Percentiles rank a stretch among this genome's conserved stretches.
Conservation (phyloP, 192 early-diverging fungal species). For the Allomyces macrogynus region DNA sequence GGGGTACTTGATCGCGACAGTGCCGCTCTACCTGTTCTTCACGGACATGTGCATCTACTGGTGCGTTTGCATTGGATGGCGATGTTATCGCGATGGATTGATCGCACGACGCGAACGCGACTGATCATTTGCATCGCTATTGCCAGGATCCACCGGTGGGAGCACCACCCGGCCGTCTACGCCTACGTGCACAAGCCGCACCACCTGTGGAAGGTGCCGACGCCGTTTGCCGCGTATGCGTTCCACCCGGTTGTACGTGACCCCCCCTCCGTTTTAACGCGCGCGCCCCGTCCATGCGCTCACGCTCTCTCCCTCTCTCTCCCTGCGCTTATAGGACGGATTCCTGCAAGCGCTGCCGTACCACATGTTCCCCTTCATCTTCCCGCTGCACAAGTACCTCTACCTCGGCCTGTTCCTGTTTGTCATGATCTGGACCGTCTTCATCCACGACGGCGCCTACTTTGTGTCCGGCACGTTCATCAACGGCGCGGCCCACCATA, state of each 20-base stretch:
- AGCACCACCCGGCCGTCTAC: conserved; percentile 80
- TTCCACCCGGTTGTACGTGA: conserved; percentile 59
- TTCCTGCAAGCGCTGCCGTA: conserved; percentile 90
- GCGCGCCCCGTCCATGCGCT: not conserved
- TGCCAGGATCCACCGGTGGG: conserved; percentile 57
- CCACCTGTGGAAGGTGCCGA: conserved; percentile 80
- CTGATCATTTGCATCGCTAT: too few relatives aligned
- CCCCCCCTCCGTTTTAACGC: not conserved
- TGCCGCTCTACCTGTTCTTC: conserved; percentile 63
- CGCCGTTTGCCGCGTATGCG: conserved; percentile 84
- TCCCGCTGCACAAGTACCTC: conserved; percentile 81
- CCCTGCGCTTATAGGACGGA: conserved; percentile 44
- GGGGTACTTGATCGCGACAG: conserved; percentile 43
- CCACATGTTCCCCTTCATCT: conserved; percentile 72
- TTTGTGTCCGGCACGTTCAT: conserved; percentile 13
- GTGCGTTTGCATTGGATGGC: too few relatives aligned
- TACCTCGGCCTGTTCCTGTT: conserved; percentile 68
- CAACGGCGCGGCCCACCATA: conserved; percentile 86
- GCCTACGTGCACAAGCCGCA: conserved; percentile 72
- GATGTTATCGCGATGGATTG: too few relatives aligned
- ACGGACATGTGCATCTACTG: conserved; percentile 93
- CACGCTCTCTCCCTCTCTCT: not conserved
- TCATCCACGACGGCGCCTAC: conserved; percentile 79
- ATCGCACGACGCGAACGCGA: too few relatives aligned
- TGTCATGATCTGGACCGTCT: conserved; percentile 89